Conservation (phyloP, 208 protist genomes). For the Trypanosoma scelopori region DNA sequence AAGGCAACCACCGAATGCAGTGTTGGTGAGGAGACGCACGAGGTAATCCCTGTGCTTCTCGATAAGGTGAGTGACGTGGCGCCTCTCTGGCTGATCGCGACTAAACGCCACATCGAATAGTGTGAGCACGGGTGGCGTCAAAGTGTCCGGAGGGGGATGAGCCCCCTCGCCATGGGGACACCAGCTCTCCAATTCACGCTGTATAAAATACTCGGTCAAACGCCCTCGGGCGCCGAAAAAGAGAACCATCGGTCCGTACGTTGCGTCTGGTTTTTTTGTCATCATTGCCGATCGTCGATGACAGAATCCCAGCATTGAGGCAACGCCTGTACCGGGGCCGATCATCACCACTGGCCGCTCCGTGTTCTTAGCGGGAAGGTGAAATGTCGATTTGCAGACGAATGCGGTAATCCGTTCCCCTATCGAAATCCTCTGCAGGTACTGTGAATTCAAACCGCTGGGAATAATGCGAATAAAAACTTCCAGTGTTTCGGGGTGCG, state of each 20-base stretch:
- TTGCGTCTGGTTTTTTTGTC: conserved; percentile 32
- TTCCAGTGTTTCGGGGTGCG: conserved; percentile 64
- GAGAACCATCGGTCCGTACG: conserved; percentile 52
- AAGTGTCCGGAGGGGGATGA: conserved; percentile 17
- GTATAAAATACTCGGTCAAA: conserved; percentile 63
- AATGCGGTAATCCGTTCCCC: conserved; percentile 64
- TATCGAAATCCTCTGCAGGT: conserved; percentile 49
- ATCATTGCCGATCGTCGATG: conserved; percentile 69
- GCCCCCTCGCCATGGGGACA: conserved; percentile 30
- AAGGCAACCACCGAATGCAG: conserved; percentile 36
- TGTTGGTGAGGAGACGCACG: conserved; percentile 44
- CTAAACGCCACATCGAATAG: conserved; percentile 85
- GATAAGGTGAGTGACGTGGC: conserved; percentile 90
- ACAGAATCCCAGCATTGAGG: conserved; percentile 75
- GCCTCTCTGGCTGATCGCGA: conserved; percentile 65
- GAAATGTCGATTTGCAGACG: conserved; percentile 86
- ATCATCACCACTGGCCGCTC: conserved; percentile 87
- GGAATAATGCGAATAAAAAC: conserved; percentile 81
- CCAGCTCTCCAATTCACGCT: conserved; percentile 53
- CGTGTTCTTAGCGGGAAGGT: conserved; percentile 55
- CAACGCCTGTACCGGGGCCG: conserved; percentile 91
- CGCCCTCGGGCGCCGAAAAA: conserved; percentile 66
- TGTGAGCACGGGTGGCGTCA: conserved; percentile 44
- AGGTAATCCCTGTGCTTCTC: conserved; percentile 66
- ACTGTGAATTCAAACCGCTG: conserved; percentile 78